phyloP scores from a whole-genome alignment of 1,284 basidiomycete genomes.

The Trichosporon asahii region DNA sequence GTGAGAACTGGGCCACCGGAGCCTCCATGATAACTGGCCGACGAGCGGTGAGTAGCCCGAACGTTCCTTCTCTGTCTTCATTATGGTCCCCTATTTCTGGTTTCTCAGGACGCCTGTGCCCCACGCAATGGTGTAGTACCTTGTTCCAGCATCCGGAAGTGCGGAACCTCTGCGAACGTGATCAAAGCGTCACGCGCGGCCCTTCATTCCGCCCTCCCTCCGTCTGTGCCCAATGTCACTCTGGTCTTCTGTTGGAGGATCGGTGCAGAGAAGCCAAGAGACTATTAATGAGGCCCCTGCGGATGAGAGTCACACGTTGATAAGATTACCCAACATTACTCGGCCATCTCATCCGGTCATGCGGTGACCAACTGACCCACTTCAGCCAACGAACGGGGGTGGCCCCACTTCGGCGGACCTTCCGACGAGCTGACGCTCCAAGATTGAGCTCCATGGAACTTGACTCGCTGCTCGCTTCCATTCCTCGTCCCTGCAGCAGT shows the following conservation, averaged over 20 bases:
- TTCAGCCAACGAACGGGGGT: not conserved
- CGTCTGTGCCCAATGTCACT: not conserved
- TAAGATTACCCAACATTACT: not conserved
- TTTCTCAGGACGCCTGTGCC: not conserved
- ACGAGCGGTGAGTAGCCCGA: not conserved
- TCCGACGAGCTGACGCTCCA: not conserved
- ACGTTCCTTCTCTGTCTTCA: not conserved
- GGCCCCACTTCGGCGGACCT: not conserved
- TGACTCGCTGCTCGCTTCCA: not conserved
- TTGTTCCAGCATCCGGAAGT: not conserved
- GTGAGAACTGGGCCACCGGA: not conserved
- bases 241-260: not conserved
- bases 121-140: not conserved
- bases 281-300: not conserved
- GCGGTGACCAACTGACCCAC: not conserved
- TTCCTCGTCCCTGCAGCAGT: not conserved
- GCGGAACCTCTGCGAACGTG: not conserved
- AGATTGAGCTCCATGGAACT: not conserved
- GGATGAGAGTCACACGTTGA: not conserved
- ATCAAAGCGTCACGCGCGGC: not conserved
- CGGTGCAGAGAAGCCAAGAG: not conserved
- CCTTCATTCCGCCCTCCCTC: too few species aligned
- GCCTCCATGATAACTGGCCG: not conserved
- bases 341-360: not conserved
- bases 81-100: not conserved